Evolutionary conservation across 257 asterid genomes (phyloP).

Genomic region (Parsonsia alboflavescens): DNA sequence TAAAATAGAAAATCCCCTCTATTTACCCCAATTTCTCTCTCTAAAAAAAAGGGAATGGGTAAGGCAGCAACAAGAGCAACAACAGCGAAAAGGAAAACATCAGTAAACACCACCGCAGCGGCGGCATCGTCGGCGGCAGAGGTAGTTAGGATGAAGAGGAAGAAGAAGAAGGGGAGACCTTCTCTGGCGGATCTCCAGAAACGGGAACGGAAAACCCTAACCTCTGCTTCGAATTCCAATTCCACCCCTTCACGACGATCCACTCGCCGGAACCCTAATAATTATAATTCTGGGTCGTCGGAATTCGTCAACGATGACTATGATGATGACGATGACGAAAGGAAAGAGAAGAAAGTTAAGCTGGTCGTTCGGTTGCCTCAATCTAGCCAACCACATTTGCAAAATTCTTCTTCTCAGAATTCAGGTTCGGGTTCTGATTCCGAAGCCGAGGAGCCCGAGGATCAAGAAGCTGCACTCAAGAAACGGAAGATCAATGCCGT

Average conservation of each 20-base stretch:
- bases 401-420: constrained; percentile 19
- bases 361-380: constrained; percentile 76
- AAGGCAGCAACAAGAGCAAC: constrained; percentile 40
- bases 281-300: constrained; percentile 16
- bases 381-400: constrained; percentile 32
- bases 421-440: constrained; percentile 40
- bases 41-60: constrained; percentile 38
- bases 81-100: constrained; percentile 19
- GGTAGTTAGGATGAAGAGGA: constrained; percentile 44
- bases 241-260: constrained; percentile 57
- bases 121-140: background rate
- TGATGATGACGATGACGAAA: constrained; percentile 77
- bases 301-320: constrained; percentile 20
- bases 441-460: constrained; percentile 41
- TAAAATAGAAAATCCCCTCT: background rate
- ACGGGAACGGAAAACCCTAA: constrained; percentile 18
- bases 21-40: background rate
- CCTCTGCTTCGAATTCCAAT: constrained; percentile 29
- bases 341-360: constrained; percentile 85
- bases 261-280: constrained; percentile 52
- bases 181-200: constrained; percentile 35
- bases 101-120: constrained; percentile 3
- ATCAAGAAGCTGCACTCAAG: constrained; percentile 34
- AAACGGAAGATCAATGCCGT: constrained; percentile 47
- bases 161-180: constrained; percentile 91